These are phyloP conservation scores for Citrus inodora DNA, from an alignment of 345 rosid species.

Conservation along the genomic window DNA sequence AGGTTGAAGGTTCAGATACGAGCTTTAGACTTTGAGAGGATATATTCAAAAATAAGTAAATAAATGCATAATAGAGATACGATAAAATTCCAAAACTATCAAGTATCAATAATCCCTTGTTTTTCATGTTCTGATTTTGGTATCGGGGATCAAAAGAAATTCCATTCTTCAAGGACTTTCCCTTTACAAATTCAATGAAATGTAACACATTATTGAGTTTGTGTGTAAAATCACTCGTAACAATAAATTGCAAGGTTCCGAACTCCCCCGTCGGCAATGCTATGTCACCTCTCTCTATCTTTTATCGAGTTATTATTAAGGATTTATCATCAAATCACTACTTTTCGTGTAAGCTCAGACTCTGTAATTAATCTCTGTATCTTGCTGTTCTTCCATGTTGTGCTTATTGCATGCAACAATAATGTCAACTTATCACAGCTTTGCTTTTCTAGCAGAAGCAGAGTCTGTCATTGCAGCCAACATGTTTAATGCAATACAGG, in stretches of 20 bases:
- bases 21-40: no score
- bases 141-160: no score
- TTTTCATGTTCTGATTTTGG: no score
- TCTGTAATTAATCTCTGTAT: not conserved
- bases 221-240: not conserved
- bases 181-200: not conserved
- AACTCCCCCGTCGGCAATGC: no score
- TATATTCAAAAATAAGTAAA: no score
- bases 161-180: not conserved
- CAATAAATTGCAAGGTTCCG: not conserved
- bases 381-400: not conserved
- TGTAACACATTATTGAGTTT: not conserved
- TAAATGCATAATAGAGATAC: no score
- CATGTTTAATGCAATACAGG: conserved; percentile 80
- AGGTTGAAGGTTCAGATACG: no score
- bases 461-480: conserved; percentile 57
- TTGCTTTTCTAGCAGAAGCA: not conserved
- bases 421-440: not conserved
- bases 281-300: not conserved
- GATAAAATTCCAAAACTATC: no score
- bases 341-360: not conserved
- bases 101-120: no score
- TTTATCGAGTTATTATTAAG: not conserved
- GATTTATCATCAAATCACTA: not conserved
- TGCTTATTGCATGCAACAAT: not conserved